These are phyloP conservation scores for Sphaerulina vaccinii DNA, from an alignment of 2,329 filamentous ascomycete genomes.

Conservation along the genomic window DNA sequence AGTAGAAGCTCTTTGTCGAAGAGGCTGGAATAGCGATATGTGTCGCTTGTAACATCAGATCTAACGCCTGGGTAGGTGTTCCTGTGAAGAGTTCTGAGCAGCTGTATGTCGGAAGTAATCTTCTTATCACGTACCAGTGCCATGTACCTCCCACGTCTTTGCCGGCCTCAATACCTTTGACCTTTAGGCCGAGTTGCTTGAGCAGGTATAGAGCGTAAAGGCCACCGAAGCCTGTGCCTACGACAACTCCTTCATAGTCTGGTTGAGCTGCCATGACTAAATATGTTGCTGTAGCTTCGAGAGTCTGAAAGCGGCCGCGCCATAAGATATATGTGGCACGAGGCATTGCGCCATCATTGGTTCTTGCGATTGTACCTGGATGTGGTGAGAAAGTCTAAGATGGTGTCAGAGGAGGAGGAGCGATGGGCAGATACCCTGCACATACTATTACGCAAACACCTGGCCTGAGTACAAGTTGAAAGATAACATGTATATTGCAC, in stretches of 20 bases:
- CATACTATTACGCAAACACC: too few species aligned
- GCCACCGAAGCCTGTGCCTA: constrained; percentile 9
- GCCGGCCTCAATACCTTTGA: constrained; percentile 5
- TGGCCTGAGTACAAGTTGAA: too few species aligned
- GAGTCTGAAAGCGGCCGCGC: too few species aligned
- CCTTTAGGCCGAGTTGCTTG: constrained; percentile 10
- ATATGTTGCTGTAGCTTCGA: not conserved
- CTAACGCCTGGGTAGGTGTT: constrained; percentile 4
- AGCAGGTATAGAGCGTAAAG: constrained; percentile 8
- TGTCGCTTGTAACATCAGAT: constrained; percentile 7
- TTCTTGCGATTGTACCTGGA: too few species aligned
- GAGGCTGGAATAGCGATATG: constrained; percentile 8
- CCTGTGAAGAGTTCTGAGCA: not conserved
- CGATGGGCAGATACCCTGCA: too few species aligned
- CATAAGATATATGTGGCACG: too few species aligned
- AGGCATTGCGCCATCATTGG: too few species aligned
- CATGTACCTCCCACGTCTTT: constrained; percentile 10
- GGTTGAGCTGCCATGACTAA: not conserved
- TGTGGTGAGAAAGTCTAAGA: not conserved
- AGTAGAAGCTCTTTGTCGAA: constrained; percentile 8
- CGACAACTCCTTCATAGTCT: constrained; percentile 3
- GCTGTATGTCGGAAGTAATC: not conserved
- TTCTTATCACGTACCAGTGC: not conserved
- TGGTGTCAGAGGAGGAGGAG: not conserved
- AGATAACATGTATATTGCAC: too few species aligned